phyloP scores from a whole-genome alignment of 2,329 filamentous ascomycete genomes.

The Fonsecaea nubica region DNA sequence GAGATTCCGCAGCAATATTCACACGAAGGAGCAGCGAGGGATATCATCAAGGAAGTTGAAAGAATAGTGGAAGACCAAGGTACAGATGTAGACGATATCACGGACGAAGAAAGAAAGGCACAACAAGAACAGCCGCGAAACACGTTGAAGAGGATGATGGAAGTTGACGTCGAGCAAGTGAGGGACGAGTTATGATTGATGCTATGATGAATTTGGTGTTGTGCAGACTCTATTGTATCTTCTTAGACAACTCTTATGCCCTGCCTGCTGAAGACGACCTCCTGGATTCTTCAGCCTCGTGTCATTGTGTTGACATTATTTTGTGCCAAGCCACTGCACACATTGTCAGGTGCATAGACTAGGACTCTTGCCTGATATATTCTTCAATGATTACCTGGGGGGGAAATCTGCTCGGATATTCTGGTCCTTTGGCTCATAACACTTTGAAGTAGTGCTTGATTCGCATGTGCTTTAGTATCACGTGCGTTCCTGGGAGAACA shows the following conservation, averaged over 20 bases:
- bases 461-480: background rate
- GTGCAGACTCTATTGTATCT: background rate
- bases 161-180: slow-evolving; percentile 45
- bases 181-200: slow-evolving; percentile 47
- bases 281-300: background rate
- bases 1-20: slow-evolving; percentile 34
- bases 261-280: background rate
- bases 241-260: background rate
- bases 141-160: slow-evolving; percentile 58
- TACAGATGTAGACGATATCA: slow-evolving; percentile 45
- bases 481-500: slow-evolving; percentile 3
- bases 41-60: slow-evolving; percentile 51
- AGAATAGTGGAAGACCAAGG: slow-evolving; percentile 47
- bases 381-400: too few relatives aligned
- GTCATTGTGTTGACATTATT: background rate
- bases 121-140: slow-evolving; percentile 52
- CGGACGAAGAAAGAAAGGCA: slow-evolving; percentile 45
- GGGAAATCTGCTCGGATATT: too few relatives aligned
- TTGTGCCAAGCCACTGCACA: slow-evolving; percentile 14
- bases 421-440: background rate
- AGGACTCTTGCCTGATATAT: background rate
- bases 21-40: slow-evolving; percentile 41
- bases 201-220: background rate
- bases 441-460: too few relatives aligned
- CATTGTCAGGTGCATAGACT: slow-evolving; percentile 4